Conservation (phyloP, 768 basidiomycete species). For the Ramaria sp. region DNA sequence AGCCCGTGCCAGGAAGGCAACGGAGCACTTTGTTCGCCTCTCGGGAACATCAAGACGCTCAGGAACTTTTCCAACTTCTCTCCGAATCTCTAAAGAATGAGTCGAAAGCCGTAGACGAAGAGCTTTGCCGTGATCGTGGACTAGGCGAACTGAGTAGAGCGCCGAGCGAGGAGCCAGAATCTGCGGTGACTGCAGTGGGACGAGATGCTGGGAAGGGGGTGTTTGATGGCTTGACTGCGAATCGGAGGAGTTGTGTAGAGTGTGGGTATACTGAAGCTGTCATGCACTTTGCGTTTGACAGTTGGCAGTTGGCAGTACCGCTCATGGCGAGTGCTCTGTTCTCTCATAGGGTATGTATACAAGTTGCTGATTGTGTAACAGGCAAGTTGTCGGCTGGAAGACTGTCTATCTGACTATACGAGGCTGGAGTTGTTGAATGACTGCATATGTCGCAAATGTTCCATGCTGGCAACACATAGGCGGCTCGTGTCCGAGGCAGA, state of each 20-base stretch:
- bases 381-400: slow-evolving; percentile 62
- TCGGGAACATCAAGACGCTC: slow-evolving; percentile 95
- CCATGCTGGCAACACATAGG: slow-evolving; percentile 64
- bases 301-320: slow-evolving; percentile 71
- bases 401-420: slow-evolving; percentile 83
- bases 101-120: slow-evolving; percentile 57
- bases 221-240: slow-evolving; percentile 87
- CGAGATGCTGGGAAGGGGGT: slow-evolving; percentile 46
- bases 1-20: slow-evolving; percentile 36
- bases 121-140: slow-evolving; percentile 60
- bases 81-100: slow-evolving; percentile 87
- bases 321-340: slow-evolving; percentile 37
- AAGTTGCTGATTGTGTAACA: slow-evolving; percentile 19
- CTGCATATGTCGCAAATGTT: slow-evolving; percentile 88
- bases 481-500: slow-evolving; percentile 54
- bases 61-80: slow-evolving; percentile 92
- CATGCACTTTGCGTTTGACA: slow-evolving; percentile 84
- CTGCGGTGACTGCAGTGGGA: slow-evolving; percentile 7
- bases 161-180: background rate
- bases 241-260: slow-evolving; percentile 73
- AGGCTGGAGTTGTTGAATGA: slow-evolving; percentile 81
- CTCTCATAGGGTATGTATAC: background rate
- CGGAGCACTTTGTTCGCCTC: slow-evolving; percentile 65
- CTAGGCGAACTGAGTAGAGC: slow-evolving; percentile 42
- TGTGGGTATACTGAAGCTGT: slow-evolving; percentile 94